Base-by-base conservation (phyloP, 1,139 yeast genomes). In the Candida freyschussii region DNA sequence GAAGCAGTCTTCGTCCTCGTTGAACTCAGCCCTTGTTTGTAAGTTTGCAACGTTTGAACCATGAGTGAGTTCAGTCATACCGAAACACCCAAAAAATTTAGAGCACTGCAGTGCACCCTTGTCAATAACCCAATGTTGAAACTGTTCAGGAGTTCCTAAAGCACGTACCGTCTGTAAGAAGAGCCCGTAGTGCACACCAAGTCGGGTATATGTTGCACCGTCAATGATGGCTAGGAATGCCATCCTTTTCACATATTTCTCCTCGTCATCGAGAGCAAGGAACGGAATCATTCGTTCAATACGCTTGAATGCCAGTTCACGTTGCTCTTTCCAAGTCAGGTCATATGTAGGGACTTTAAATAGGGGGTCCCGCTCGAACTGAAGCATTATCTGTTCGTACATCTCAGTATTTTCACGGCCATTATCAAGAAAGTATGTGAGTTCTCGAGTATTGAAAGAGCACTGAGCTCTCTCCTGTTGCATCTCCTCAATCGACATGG, bases 11-110 rank as follows among this genome's bases (percentile, higher is more conserved):
- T 69, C 67, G 17, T 60, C 62, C 29, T 63, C 62, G 55, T 84
- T 81, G 55, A 69, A 86, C 31, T 81, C 78, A 13, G 96, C 95
- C 18, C 84, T 78, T n/a, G 96, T 86, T 60, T 86, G 95, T 45
- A 85, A 66, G 26, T 86, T 93, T n/a, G 95, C 94, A 21, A 86
- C 95, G 54, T 86, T 86, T 23, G 95, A 83, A 24, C 96, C 96
- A 55, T 86, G 96, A 8, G 89, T 94, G 53, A 86, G 62, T 62
- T 86, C 96, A 20, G 96, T 86, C 96, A 86, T 86, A 37, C 83
- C 86, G 57, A 86, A 86, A 62, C 96, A 86, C 9, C 96, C 96
- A 53, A 79, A 85, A 47, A 86, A 72, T 35, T 75, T 77, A 48
- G 72, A 73, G 38, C 80, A 62, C 39, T 62, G 60, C 13, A 67